Evolutionary conservation across 2,329 filamentous ascomycete species (phyloP).

Genomic region (Trichoderma semiorbis): DNA sequence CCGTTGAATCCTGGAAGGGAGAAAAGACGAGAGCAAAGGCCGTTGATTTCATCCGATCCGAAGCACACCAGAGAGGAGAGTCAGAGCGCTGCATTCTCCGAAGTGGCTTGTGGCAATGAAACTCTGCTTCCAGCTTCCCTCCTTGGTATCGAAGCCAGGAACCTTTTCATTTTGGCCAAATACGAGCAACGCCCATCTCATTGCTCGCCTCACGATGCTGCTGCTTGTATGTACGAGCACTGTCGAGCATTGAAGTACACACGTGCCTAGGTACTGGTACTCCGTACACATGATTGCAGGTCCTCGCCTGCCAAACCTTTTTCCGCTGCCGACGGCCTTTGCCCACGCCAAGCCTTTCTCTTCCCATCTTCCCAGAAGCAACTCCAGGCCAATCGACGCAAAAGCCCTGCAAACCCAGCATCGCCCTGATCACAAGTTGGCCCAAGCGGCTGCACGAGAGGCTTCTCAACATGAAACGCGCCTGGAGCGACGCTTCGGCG

Average conservation of each 20-base stretch:
- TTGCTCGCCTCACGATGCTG: neutral
- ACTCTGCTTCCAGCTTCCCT: neutral
- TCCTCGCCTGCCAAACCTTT: slow-evolving; percentile 1
- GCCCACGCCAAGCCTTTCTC: neutral
- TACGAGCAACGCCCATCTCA: neutral
- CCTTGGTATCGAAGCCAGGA: neutral
- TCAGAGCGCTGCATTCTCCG: neutral
- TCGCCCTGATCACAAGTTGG: neutral
- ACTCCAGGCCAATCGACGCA: neutral
- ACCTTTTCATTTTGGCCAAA: neutral
- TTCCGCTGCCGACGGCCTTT: slow-evolving; percentile 4
- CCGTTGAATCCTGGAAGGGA: neutral
- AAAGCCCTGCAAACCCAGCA: neutral
- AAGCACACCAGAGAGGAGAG: neutral
- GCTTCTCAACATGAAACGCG: slow-evolving; percentile 47
- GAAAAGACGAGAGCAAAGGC: neutral
- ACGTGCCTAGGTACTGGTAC: neutral
- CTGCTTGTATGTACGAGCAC: neutral
- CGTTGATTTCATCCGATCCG: neutral
- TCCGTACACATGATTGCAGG: neutral
- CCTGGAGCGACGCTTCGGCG: slow-evolving; percentile 38
- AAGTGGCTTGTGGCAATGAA: neutral
- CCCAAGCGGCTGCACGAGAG: slow-evolving; percentile 14
- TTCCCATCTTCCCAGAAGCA: neutral
- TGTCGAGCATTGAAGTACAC: neutral